Conservation (phyloP, 148 eudicot genomes). For the Linanthus parryae region DNA sequence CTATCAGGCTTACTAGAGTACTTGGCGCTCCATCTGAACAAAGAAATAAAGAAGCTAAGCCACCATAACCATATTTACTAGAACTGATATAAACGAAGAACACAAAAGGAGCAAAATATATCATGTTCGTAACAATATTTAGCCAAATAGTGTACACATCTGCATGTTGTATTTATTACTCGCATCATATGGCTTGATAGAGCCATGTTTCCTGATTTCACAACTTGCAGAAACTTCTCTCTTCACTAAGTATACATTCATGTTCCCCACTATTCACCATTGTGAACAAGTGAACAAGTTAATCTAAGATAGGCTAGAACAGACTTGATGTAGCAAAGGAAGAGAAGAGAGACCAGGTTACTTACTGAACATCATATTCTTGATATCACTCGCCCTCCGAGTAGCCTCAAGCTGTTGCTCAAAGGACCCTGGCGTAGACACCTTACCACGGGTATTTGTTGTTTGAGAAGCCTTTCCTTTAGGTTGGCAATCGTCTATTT, state of each 20-base stretch:
- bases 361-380: constrained; percentile 78
- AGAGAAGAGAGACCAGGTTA: too few species aligned
- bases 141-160: too few species aligned
- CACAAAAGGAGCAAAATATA: neutral
- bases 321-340: neutral
- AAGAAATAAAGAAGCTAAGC: neutral
- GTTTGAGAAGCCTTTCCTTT: constrained; percentile 37
- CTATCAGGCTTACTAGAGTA: constrained; percentile 86
- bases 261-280: too few species aligned
- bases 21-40: constrained; percentile 82
- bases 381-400: constrained; percentile 83
- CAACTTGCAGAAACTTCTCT: neutral
- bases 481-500: constrained; percentile 30
- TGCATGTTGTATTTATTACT: too few species aligned
- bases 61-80: neutral
- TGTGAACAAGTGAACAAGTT: too few species aligned
- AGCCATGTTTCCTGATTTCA: neutral
- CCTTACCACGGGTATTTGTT: constrained; percentile 31
- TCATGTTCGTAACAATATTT: too few species aligned
- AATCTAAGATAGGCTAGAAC: too few species aligned
- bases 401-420: constrained; percentile 90
- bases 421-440: constrained; percentile 48
- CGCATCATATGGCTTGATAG: constrained; percentile 2
- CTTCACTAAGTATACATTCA: too few species aligned
- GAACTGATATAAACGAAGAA: neutral